Evolutionary conservation across 2,329 filamentous ascomycete species (phyloP).

Genomic region (Alternaria incomplexa): DNA sequence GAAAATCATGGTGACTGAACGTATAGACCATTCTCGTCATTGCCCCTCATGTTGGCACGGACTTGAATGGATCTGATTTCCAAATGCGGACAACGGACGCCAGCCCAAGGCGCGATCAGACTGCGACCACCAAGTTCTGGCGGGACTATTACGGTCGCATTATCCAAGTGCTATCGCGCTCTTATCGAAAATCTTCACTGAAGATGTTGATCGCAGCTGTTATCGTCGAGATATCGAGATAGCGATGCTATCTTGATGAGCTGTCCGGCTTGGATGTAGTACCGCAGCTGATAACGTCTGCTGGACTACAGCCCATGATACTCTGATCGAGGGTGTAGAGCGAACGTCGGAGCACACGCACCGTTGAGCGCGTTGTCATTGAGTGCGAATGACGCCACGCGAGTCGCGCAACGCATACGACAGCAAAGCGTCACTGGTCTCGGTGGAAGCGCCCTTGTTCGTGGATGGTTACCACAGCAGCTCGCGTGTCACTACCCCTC

Average conservation of each 20-base stretch:
- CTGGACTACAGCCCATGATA: neutral
- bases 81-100: constrained; percentile 34
- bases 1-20: constrained; percentile 29
- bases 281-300: neutral
- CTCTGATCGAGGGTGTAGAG: neutral
- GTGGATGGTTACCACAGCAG: neutral
- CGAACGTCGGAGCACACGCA: neutral
- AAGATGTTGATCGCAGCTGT: constrained; percentile 6
- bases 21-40: constrained; percentile 28
- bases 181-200: constrained; percentile 15
- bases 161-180: constrained; percentile 19
- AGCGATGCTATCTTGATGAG: constrained; percentile 7
- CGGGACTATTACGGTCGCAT: constrained; percentile 16
- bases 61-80: constrained; percentile 39
- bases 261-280: neutral
- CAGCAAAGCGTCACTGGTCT: constrained; percentile 2
- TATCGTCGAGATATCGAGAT: constrained; percentile 6
- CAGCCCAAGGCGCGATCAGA: constrained; percentile 23
- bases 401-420: neutral
- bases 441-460: neutral
- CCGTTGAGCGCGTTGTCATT: neutral
- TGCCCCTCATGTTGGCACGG: constrained; percentile 37
- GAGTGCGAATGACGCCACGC: neutral
- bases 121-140: constrained; percentile 20
- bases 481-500: constrained; percentile 15